phyloP scores from a whole-genome alignment of 306 rosid genomes.

The Comarum palustre region DNA sequence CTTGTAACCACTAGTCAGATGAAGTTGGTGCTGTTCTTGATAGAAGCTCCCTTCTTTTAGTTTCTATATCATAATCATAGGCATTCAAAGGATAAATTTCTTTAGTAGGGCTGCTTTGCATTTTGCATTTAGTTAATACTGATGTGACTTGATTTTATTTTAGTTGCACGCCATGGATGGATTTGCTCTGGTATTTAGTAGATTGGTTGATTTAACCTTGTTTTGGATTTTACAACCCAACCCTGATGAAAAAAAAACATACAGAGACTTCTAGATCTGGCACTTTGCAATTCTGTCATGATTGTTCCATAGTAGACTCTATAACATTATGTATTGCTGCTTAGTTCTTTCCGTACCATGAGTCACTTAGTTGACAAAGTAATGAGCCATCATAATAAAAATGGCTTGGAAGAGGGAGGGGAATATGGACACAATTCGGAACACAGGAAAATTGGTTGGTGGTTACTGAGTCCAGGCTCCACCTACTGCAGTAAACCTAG shows the following conservation, averaged over 20 bases:
- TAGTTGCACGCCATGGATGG: background rate
- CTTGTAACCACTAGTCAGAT: background rate
- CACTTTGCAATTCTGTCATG: background rate
- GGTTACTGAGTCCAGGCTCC: background rate
- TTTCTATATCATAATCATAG: background rate
- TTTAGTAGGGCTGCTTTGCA: background rate
- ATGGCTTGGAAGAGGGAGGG: background rate
- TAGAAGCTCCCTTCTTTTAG: background rate
- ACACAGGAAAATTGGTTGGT: background rate
- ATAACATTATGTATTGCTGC: background rate
- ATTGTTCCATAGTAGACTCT: background rate
- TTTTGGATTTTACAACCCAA: background rate
- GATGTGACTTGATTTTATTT: background rate
- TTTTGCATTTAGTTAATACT: background rate
- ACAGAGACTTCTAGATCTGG: background rate
- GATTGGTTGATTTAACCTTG: background rate
- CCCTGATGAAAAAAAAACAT: too few relatives aligned
- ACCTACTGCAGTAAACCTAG: background rate
- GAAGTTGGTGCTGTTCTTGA: background rate
- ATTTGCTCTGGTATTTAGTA: background rate
- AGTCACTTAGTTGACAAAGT: background rate
- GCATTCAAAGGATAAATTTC: background rate
- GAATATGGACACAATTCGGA: background rate
- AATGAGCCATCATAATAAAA: background rate
- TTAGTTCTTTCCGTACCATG: background rate